Percentiles rank a stretch among this genome's conserved stretches.
These are phyloP conservation scores for Pyropia haitanensis DNA, from an alignment of 23 red algal species.

Conservation along the genomic window DNA sequence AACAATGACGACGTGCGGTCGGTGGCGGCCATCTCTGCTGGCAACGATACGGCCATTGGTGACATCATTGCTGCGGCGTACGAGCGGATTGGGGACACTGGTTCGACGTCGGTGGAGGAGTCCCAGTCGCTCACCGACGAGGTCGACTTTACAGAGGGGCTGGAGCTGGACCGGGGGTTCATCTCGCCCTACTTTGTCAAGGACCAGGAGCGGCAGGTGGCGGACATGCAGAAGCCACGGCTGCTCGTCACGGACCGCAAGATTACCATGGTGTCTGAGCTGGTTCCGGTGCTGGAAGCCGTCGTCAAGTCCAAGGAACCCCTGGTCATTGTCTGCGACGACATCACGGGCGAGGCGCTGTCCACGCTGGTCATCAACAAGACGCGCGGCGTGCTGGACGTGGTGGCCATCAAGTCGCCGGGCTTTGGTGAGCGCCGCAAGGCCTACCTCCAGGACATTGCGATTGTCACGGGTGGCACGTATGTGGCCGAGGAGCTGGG, in stretches of 20 bases:
- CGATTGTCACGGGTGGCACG: slow-evolving; percentile 80
- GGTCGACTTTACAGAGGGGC: slow-evolving; percentile 93
- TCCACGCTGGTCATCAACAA: slow-evolving; percentile 99
- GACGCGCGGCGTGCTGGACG: slow-evolving; percentile 91
- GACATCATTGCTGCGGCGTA: slow-evolving; percentile 92
- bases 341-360: slow-evolving; percentile 89
- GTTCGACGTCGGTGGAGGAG: slow-evolving; percentile 92
- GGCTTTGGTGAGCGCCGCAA: slow-evolving; percentile 99
- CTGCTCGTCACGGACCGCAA: slow-evolving; percentile 95
- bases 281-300: slow-evolving; percentile 77
- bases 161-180: slow-evolving; percentile 97
- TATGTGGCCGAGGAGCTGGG: slow-evolving; percentile 84
- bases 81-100: slow-evolving; percentile 78
- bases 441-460: slow-evolving; percentile 98
- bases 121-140: slow-evolving; percentile 85
- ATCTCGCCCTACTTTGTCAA: slow-evolving; percentile 99
- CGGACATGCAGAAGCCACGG: slow-evolving; percentile 50
- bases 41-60: slow-evolving; percentile 82
- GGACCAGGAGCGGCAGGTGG: slow-evolving; percentile 89
- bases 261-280: slow-evolving; percentile 72
- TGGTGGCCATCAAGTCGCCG: slow-evolving; percentile 90
- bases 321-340: slow-evolving; percentile 89
- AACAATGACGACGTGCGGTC: slow-evolving; percentile 86
- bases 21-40: slow-evolving; percentile 91
- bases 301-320: slow-evolving; percentile 92